phyloP scores from a whole-genome alignment of 2,329 filamentous ascomycete species.

The Fusarium nelsonii region DNA sequence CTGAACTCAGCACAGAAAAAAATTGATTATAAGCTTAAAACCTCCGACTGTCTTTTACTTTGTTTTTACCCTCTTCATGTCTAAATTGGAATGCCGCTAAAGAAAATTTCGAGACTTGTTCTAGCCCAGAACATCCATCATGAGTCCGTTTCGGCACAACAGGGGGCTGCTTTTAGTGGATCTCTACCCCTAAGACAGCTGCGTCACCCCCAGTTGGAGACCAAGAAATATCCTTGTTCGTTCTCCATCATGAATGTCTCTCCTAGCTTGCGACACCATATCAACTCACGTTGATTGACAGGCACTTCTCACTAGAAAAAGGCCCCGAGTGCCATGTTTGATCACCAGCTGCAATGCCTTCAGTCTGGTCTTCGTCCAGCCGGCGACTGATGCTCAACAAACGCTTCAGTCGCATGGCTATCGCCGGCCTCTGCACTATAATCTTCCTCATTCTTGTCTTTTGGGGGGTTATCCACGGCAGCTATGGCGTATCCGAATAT shows the following conservation, averaged over 20 bases:
- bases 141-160: neutral
- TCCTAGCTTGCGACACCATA: constrained; percentile 11
- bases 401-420: constrained; percentile 50
- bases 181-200: constrained; percentile 25
- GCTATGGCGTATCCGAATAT: constrained; percentile 44
- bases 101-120: neutral
- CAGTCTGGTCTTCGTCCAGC: constrained; percentile 46
- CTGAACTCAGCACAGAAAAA: neutral
- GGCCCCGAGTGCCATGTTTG: constrained; percentile 45
- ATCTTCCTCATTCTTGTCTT: constrained; percentile 45
- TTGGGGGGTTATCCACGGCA: constrained; percentile 43
- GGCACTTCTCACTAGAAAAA: constrained; percentile 3
- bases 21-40: constrained; percentile 2
- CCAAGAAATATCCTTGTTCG: constrained; percentile 2
- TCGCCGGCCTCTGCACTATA: constrained; percentile 42
- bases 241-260: constrained; percentile 24
- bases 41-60: neutral
- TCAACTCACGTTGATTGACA: neutral
- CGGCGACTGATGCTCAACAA: constrained; percentile 50
- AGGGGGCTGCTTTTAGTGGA: constrained; percentile 32
- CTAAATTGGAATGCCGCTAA: neutral
- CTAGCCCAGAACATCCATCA: constrained; percentile 1
- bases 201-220: constrained; percentile 8
- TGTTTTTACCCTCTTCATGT: neutral
- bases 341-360: constrained; percentile 42